phyloP scores from a whole-genome alignment of 495 filamentous ascomycete species.

The Podospora appendiculata region DNA sequence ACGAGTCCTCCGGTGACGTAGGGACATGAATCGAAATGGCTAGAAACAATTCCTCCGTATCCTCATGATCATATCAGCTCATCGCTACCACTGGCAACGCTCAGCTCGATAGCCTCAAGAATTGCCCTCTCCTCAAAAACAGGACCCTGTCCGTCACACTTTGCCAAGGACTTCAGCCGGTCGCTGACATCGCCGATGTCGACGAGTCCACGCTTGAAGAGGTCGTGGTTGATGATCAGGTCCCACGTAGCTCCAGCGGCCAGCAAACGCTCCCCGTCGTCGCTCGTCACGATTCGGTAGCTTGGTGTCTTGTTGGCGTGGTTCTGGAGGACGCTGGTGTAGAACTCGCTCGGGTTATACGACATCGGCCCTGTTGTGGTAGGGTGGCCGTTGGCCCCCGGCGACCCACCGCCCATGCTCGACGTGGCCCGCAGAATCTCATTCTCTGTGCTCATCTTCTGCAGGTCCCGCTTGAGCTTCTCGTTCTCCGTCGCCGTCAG shows the following conservation, averaged over 20 bases:
- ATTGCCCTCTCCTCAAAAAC: constrained; percentile 79
- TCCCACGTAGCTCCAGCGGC: constrained; percentile 86
- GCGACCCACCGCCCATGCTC: constrained; percentile 15
- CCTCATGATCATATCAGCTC: constrained; percentile 52
- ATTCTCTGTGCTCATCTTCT: constrained; percentile 78
- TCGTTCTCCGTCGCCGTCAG: constrained; percentile 59
- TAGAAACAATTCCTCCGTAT: too few relatives aligned
- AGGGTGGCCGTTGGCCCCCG: constrained; percentile 16
- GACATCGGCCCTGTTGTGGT: constrained; percentile 59
- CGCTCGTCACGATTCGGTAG: constrained; percentile 62
- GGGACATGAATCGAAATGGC: too few relatives aligned
- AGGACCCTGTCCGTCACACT: constrained; percentile 85
- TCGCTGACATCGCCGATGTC: constrained; percentile 76
- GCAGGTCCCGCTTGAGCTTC: constrained; percentile 72
- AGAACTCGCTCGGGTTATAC: constrained; percentile 69
- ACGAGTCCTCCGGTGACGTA: too few relatives aligned
- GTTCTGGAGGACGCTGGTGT: constrained; percentile 44
- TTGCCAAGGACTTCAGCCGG: constrained; percentile 63
- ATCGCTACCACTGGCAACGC: constrained; percentile 63
- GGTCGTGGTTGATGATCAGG: constrained; percentile 72
- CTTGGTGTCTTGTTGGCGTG: constrained; percentile 52
- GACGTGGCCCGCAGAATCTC: constrained; percentile 85
- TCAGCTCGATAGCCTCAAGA: constrained; percentile 66
- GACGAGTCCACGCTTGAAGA: constrained; percentile 74
- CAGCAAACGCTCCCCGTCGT: constrained; percentile 67